phyloP scores from a whole-genome alignment of 148 eudicot genomes.

The Fagopyrum homotropicum region DNA sequence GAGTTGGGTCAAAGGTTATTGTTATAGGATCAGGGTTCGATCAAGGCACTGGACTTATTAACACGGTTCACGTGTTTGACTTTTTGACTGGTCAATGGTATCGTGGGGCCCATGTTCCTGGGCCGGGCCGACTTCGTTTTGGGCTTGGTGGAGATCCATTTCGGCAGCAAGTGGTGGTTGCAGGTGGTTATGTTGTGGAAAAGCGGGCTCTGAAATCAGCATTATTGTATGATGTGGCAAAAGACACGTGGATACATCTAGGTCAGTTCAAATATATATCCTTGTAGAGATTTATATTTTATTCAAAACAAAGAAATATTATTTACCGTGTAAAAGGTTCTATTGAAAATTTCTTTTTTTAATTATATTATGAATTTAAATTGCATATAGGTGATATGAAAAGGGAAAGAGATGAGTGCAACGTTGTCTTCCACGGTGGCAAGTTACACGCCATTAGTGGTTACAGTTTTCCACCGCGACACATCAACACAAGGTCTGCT shows the following conservation, averaged over 20 bases:
- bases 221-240: conserved; percentile 48
- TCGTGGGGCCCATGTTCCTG: conserved; percentile 63
- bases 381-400: too few relatives aligned
- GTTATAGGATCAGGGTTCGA: conserved; percentile 47
- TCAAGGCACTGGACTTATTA: conserved; percentile 35
- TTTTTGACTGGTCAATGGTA: conserved; percentile 54
- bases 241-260: conserved; percentile 37
- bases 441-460: too few relatives aligned
- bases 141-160: conserved; percentile 49
- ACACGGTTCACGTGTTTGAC: conserved; percentile 38
- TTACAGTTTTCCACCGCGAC: too few relatives aligned
- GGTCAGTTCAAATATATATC: too few relatives aligned
- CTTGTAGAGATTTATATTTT: too few relatives aligned
- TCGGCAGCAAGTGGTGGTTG: conserved; percentile 41
- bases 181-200: conserved; percentile 63
- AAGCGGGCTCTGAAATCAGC: conserved; percentile 51
- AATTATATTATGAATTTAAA: too few relatives aligned
- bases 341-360: too few relatives aligned
- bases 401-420: too few relatives aligned
- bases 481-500: too few relatives aligned
- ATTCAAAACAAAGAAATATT: too few relatives aligned
- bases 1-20: conserved; percentile 47
- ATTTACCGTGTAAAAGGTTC: too few relatives aligned
- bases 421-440: too few relatives aligned
- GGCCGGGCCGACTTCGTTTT: conserved; percentile 44